phyloP scores from a whole-genome alignment of 2,329 filamentous ascomycete species.

The Colletotrichum paranaense region DNA sequence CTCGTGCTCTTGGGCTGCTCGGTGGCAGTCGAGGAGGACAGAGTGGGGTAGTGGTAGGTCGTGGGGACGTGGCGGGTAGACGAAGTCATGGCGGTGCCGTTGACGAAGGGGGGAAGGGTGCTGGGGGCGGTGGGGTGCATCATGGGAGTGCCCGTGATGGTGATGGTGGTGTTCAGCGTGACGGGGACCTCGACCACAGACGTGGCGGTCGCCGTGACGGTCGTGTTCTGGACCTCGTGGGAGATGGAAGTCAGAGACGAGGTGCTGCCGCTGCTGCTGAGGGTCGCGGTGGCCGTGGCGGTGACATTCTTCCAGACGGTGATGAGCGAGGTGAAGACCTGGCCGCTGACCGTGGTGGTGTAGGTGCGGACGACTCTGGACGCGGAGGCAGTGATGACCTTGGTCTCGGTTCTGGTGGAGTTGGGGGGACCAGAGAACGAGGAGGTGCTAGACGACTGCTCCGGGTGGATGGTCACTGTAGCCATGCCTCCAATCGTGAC shows the following conservation, averaged over 20 bases:
- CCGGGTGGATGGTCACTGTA: slow-evolving; percentile 18
- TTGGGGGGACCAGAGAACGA: slow-evolving; percentile 19
- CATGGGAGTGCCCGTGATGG: slow-evolving; percentile 35
- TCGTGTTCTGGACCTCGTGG: neutral
- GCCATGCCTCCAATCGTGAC: slow-evolving; percentile 21
- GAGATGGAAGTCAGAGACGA: neutral
- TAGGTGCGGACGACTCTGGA: slow-evolving; percentile 40
- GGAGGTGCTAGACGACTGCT: slow-evolving; percentile 15
- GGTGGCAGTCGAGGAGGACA: neutral
- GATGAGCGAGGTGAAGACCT: slow-evolving; percentile 20
- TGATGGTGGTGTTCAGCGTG: slow-evolving; percentile 38
- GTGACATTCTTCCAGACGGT: slow-evolving; percentile 40
- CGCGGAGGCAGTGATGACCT: slow-evolving; percentile 43
- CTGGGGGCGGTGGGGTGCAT: slow-evolving; percentile 44
- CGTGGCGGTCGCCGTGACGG: slow-evolving; percentile 39
- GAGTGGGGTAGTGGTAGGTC: neutral
- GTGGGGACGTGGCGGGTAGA: slow-evolving; percentile 15
- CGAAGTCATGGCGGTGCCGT: slow-evolving; percentile 38
- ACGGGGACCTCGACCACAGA: neutral
- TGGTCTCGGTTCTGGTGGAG: slow-evolving; percentile 39
- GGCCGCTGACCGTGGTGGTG: slow-evolving; percentile 40
- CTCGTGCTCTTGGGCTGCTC: neutral
- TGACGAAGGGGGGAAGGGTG: slow-evolving; percentile 35
- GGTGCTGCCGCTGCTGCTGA: slow-evolving; percentile 9
- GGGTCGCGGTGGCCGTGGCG: slow-evolving; percentile 41